These are phyloP conservation scores for Sisymbrium irio DNA, from an alignment of 345 rosid genomes.

Conservation along the genomic window DNA sequence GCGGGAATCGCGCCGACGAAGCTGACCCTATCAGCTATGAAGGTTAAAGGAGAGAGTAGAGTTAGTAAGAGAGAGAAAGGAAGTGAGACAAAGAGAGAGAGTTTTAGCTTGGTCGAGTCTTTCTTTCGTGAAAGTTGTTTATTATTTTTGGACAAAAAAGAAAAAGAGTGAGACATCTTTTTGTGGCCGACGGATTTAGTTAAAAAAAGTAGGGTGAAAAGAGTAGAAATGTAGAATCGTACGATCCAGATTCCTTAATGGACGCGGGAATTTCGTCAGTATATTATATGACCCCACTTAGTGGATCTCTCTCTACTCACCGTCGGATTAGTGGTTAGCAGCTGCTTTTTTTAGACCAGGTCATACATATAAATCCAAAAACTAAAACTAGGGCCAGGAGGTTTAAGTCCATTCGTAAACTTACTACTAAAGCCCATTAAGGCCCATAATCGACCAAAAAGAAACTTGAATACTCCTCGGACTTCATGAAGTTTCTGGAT, in stretches of 20 bases:
- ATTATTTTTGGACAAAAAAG: neutral
- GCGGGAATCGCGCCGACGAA: conserved; percentile 34
- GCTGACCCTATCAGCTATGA: conserved; percentile 35
- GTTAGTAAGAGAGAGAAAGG: neutral
- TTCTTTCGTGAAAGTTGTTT: conserved; percentile 13
- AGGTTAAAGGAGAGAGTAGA: conserved; percentile 2
- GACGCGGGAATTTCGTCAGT: conserved; percentile 29
- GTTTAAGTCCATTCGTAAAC: neutral
- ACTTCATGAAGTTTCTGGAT: too few species aligned
- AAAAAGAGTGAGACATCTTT: neutral
- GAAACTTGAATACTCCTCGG: too few species aligned
- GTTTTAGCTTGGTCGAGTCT: conserved; percentile 14
- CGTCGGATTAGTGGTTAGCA: neutral
- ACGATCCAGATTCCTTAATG: conserved; percentile 21
- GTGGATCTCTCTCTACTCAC: neutral
- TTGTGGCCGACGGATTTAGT: conserved; percentile 36
- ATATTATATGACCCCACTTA: conserved; percentile 16
- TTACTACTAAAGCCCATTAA: neutral
- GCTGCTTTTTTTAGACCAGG: neutral
- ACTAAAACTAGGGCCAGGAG: too few species aligned
- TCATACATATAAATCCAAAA: too few species aligned
- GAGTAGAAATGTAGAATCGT: conserved; percentile 1
- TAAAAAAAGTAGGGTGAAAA: neutral
- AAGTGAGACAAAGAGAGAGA: neutral
- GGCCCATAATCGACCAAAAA: too few species aligned